Evolutionary conservation across 1,284 basidiomycete genomes (phyloP).

Genomic region (Trametes hirsuta): DNA sequence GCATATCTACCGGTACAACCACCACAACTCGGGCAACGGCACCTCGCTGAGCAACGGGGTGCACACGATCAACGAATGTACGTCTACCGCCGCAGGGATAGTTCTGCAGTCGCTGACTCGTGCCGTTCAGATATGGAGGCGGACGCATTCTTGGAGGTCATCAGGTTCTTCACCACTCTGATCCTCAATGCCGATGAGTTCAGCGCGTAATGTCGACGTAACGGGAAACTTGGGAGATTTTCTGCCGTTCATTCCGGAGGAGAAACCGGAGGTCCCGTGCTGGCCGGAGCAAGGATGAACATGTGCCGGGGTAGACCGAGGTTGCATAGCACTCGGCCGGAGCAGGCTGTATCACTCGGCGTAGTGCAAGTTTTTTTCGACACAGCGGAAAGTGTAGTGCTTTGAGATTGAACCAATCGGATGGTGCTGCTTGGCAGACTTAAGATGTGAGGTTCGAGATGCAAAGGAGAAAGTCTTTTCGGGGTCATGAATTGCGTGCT

Average conservation of each 20-base stretch:
- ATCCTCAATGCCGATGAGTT: conserved; percentile 53
- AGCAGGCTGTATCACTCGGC: conserved; percentile 8
- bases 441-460: too few relatives aligned
- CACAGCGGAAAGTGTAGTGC: not conserved
- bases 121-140: conserved; percentile 37
- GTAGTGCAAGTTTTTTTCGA: conserved; percentile 1
- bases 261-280: not conserved
- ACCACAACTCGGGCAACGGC: conserved; percentile 39
- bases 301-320: not conserved
- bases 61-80: conserved; percentile 60
- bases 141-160: conserved; percentile 45
- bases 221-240: not conserved
- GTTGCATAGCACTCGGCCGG: not conserved
- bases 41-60: conserved; percentile 46
- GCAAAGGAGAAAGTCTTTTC: too few relatives aligned
- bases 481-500: too few relatives aligned
- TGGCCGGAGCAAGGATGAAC: not conserved
- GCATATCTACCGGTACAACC: conserved; percentile 55
- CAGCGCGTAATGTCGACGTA: conserved; percentile 8
- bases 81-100: not conserved
- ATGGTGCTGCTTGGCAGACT: too few relatives aligned
- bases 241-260: not conserved
- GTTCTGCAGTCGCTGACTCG: conserved; percentile 1
- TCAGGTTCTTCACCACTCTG: conserved; percentile 49
- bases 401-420: too few relatives aligned